Evolutionary conservation across 768 basidiomycete species (phyloP), one percentile per base, ranked within the genome.

Genomic region (Calocybe gangraenosa): DNA sequence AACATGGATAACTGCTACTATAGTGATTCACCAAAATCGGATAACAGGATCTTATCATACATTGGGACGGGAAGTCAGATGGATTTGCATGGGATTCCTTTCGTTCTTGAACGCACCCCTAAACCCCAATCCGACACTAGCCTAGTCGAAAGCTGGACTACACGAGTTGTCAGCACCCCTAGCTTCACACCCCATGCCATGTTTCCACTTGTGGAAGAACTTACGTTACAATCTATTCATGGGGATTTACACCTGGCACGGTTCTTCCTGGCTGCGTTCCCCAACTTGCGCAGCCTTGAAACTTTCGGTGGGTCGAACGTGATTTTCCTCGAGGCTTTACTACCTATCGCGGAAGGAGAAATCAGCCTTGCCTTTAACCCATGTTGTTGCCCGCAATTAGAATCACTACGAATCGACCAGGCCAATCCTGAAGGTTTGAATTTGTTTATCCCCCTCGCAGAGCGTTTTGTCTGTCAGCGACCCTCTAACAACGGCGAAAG

Each of bases 1-100:
- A 75, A 81, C 49, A 65, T 66, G 7, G 69, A 63, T 3, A 66
- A 75, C 49, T 66, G 25, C 70, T 14, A 67, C 61, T 19, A 66
- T 65, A 42, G 60, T 65, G 13, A 63, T 64, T n/a, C 66, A 66
- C n/a, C n/a, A n/a, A n/a, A n/a, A 7, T 56, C 71, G 37, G 70
- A 78, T 46, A 70, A 65, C 1, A 59, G 63, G 19, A 59, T 79
- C 18, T 57, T 72, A 15, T 55, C 58, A 38, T 70, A 67, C 57
- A 51, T 67, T 31, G 69, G 61, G 1, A 66, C 67, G n/a, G 63
- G 66, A 37, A 55, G 56, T 18, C n/a, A n/a, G n/a, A n/a, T n/a
- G n/a, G n/a, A n/a, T n/a, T n/a, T n/a, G n/a, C n/a, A n/a, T n/a
- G n/a, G n/a, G n/a, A n/a, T n/a, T n/a, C n/a, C n/a, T n/a, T n/a